Percentiles rank a stretch among this genome's conserved stretches.
These are phyloP conservation scores for Lactuca sativa DNA, from an alignment of 129 eudicot genomes.

Conservation along the genomic window DNA sequence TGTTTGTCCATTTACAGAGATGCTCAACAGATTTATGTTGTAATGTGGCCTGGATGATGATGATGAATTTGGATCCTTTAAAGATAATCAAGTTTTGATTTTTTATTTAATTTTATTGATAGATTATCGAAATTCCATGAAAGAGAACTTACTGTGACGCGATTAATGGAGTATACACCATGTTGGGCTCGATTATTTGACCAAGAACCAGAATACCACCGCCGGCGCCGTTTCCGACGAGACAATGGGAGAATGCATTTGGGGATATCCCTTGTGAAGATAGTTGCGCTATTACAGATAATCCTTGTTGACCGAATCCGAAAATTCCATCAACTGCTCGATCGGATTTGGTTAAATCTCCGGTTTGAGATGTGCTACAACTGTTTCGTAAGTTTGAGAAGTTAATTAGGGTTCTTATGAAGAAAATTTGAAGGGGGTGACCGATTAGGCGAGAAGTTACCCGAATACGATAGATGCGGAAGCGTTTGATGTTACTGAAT, in stretches of 20 bases:
- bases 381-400: constrained; percentile 48
- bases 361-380: constrained; percentile 83
- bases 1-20: constrained; percentile 79
- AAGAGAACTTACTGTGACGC: constrained; percentile 77
- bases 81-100: constrained; percentile 3
- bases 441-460: constrained; percentile 39
- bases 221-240: constrained; percentile 73
- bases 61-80: constrained; percentile 4
- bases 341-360: constrained; percentile 84
- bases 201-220: constrained; percentile 97
- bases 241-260: constrained; percentile 84
- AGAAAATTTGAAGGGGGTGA: constrained; percentile 1
- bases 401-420: constrained; percentile 24
- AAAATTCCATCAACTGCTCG: constrained; percentile 96
- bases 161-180: constrained; percentile 88
- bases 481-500: constrained; percentile 53
- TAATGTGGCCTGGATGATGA: constrained; percentile 76
- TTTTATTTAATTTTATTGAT: not conserved
- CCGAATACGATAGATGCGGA: constrained; percentile 84
- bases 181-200: constrained; percentile 80
- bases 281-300: constrained; percentile 91
- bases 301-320: constrained; percentile 94
- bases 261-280: constrained; percentile 78
- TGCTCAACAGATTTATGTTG: constrained; percentile 73
- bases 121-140: not conserved